Conservation (phyloP, 2,329 filamentous ascomycete genomes). For the Colletotrichum graminicola region DNA sequence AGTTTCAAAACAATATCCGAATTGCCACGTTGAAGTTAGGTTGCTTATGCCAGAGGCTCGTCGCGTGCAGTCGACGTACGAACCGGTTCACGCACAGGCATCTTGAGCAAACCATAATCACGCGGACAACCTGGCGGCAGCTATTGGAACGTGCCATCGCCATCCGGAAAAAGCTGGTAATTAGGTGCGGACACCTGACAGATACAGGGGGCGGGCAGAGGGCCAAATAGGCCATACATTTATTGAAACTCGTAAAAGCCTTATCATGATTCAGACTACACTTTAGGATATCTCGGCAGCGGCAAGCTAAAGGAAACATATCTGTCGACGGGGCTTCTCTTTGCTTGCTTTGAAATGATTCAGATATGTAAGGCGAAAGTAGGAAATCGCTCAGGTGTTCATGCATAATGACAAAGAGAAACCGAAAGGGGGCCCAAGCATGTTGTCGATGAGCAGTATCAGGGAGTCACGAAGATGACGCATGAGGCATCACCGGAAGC, state of each 20-base stretch:
- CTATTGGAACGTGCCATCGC: not conserved
- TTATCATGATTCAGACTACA: not conserved
- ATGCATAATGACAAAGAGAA: constrained; percentile 7
- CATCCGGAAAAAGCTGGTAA: not conserved
- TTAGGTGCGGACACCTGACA: not conserved
- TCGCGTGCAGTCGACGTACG: not conserved
- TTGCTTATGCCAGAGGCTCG: not conserved
- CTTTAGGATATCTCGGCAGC: constrained; percentile 28
- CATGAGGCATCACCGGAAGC: constrained; percentile 26
- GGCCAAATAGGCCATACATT: constrained; percentile 14
- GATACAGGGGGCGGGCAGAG: not conserved
- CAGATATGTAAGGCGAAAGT: constrained; percentile 5
- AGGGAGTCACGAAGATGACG: not conserved
- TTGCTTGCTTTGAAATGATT: constrained; percentile 10
- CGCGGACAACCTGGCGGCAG: not conserved
- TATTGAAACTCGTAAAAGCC: constrained; percentile 26
- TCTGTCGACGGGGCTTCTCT: constrained; percentile 6
- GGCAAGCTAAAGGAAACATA: constrained; percentile 10
- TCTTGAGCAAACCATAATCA: not conserved
- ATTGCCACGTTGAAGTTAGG: not conserved
- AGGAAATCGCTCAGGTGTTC: constrained; percentile 26
- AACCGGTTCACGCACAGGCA: constrained; percentile 13
- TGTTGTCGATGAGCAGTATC: constrained; percentile 8
- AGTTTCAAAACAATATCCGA: not conserved
- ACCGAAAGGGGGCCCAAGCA: not conserved